phyloP scores from a whole-genome alignment of 164 flowering plant species.

The Warburgia ugandensis region DNA sequence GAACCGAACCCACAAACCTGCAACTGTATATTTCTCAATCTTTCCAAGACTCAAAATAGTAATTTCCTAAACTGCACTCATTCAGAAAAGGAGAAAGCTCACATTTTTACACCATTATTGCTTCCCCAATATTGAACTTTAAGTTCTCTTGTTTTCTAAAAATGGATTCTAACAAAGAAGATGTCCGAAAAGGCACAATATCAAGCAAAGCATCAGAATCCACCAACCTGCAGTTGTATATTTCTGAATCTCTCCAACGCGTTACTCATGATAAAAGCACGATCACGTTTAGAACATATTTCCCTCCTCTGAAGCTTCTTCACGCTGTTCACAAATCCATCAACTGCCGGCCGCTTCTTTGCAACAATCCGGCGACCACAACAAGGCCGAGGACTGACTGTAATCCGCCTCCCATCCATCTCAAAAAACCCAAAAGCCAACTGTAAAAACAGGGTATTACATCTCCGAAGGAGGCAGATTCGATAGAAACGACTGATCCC shows the following conservation, averaged over 20 bases:
- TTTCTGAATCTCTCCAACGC: conserved; percentile 85
- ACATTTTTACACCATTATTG: too few species aligned
- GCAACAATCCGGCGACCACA: conserved; percentile 63
- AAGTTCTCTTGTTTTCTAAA: too few species aligned
- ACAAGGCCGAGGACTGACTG: conserved; percentile 81
- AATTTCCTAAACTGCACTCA: too few species aligned
- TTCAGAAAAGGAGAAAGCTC: too few species aligned
- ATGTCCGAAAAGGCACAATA: neutral
- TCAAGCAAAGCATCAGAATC: too few species aligned
- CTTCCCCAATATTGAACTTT: too few species aligned
- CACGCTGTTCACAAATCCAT: conserved; percentile 85
- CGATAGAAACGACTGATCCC: neutral
- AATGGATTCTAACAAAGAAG: too few species aligned
- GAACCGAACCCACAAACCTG: too few species aligned
- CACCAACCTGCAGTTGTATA: conserved; percentile 55
- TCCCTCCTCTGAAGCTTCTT: conserved; percentile 90
- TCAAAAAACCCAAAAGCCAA: neutral
- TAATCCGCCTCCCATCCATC: conserved; percentile 70
- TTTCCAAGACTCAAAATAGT: too few species aligned
- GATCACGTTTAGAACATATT: conserved; percentile 68
- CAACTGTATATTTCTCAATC: too few species aligned
- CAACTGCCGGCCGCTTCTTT: conserved; percentile 55
- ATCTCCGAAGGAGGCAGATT: neutral
- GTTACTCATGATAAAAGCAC: conserved; percentile 72
- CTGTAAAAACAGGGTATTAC: neutral